Percentiles rank a stretch among this genome's conserved stretches.
These are phyloP conservation scores for Geranium rotundifolium DNA, from an alignment of 345 rosid genomes.

Conservation along the genomic window DNA sequence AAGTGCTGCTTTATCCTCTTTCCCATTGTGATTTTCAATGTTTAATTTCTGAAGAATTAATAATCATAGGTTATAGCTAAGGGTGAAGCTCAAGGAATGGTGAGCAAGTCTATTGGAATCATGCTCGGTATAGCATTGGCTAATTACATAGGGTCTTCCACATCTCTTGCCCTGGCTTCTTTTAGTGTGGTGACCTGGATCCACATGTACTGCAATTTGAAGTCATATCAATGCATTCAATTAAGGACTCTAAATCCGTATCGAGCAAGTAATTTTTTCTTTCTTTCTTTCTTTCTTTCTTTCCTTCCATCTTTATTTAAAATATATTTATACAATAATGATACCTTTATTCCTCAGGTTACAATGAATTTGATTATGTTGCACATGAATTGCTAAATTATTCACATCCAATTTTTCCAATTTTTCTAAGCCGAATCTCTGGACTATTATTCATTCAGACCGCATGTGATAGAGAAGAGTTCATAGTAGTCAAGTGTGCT, in stretches of 20 bases:
- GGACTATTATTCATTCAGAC: too few species aligned
- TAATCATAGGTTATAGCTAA: slow-evolving; percentile 76
- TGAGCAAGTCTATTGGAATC: slow-evolving; percentile 81
- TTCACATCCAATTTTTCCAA: too few species aligned
- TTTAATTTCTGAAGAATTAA: slow-evolving; percentile 2
- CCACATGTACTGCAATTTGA: slow-evolving; percentile 94
- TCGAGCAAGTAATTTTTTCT: slow-evolving; percentile 67
- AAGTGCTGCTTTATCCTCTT: too few species aligned
- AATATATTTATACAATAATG: neutral
- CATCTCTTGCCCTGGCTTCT: slow-evolving; percentile 64
- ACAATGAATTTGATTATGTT: neutral
- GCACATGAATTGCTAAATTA: neutral
- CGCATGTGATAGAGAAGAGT: too few species aligned
- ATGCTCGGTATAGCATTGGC: slow-evolving; percentile 76
- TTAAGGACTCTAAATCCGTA: slow-evolving; percentile 88
- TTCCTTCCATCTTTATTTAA: slow-evolving; percentile 4
- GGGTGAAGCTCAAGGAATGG: slow-evolving; percentile 99
- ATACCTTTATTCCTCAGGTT: too few species aligned
- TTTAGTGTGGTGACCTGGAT: slow-evolving; percentile 71
- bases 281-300: slow-evolving; percentile 15
- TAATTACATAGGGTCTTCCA: slow-evolving; percentile 62
- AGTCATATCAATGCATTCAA: slow-evolving; percentile 87
- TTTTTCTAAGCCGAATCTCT: too few species aligned
- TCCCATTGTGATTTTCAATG: too few species aligned
- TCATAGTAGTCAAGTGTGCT: too few species aligned